Evolutionary conservation across 345 rosid species (phyloP).

Genomic region (Rhodamnia argentea): DNA sequence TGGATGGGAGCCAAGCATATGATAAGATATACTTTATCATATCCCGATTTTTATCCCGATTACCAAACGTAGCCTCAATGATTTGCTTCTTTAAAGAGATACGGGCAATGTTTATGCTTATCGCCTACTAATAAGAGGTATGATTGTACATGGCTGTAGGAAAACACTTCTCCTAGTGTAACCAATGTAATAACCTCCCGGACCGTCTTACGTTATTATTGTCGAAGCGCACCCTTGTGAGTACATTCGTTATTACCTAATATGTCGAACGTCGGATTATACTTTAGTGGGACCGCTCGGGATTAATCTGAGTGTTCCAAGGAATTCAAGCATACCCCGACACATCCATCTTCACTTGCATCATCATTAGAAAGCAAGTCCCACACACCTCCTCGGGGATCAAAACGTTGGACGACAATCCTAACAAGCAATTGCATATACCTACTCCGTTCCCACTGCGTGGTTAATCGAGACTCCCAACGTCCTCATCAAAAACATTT

Average conservation of each 20-base stretch:
- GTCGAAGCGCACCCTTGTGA: neutral
- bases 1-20: too few relatives aligned
- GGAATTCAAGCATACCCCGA: neutral
- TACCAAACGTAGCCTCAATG: too few relatives aligned
- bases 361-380: neutral
- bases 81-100: neutral
- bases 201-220: neutral
- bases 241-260: neutral
- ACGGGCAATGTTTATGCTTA: too few relatives aligned
- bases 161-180: neutral
- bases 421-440: neutral
- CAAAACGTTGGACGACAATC: neutral
- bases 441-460: neutral
- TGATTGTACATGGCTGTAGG: neutral
- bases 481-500: neutral
- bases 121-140: neutral
- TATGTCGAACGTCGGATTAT: fast-evolving
- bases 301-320: neutral
- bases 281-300: neutral
- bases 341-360: neutral
- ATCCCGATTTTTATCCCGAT: too few relatives aligned
- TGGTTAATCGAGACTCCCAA: neutral
- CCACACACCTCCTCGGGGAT: neutral
- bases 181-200: neutral
- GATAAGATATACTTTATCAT: too few relatives aligned